These are phyloP conservation scores for Colletotrichum paranaense DNA, from an alignment of 2,329 filamentous ascomycete species.

Conservation along the genomic window DNA sequence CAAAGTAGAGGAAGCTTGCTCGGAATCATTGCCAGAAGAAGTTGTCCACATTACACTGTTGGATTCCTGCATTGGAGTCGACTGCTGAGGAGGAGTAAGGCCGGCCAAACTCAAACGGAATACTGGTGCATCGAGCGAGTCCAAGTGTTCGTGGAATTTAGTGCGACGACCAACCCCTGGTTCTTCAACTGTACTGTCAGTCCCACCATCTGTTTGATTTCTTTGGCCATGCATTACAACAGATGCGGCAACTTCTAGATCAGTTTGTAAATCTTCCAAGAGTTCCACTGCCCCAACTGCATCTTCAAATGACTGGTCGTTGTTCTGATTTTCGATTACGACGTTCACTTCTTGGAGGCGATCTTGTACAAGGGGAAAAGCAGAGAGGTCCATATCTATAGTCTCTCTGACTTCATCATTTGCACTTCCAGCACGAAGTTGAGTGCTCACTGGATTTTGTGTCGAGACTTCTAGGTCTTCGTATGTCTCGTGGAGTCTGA, in stretches of 20 bases:
- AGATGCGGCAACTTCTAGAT: not conserved
- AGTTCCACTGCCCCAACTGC: not conserved
- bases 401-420: not conserved
- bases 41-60: not conserved
- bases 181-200: too few species aligned
- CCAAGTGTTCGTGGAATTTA: too few species aligned
- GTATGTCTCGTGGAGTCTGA: not conserved
- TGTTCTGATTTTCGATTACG: not conserved
- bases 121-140: not conserved
- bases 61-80: not conserved
- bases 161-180: not conserved
- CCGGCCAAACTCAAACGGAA: not conserved
- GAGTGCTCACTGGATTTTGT: not conserved
- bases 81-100: not conserved
- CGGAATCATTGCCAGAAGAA: not conserved
- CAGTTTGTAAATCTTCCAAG: not conserved
- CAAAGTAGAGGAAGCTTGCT: not conserved
- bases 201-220: not conserved
- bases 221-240: not conserved
- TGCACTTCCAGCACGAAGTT: not conserved
- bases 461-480: not conserved
- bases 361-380: not conserved
- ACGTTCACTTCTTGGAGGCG: not conserved
- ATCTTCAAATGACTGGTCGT: not conserved
- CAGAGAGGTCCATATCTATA: not conserved